Evolutionary conservation across 768 basidiomycete species (phyloP), one percentile per base, ranked within the genome.

Genomic region (Gautieria morchelliformis): DNA sequence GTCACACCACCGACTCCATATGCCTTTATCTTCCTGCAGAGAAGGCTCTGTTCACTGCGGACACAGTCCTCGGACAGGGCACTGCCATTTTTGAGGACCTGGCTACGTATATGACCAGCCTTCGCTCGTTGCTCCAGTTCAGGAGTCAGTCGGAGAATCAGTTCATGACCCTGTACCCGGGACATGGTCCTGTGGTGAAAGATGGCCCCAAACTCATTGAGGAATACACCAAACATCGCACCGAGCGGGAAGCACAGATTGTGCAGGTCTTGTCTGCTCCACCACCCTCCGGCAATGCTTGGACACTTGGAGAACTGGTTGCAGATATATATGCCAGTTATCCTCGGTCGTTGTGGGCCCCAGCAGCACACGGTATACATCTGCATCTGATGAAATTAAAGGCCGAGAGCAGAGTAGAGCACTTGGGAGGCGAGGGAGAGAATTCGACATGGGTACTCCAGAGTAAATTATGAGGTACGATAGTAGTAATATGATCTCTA

Each of bases 61-160:
- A 98, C 71, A 90, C 85, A 5, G 81, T 97, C 7, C 79, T 98
- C 32, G 95, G 95, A 0, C 83, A 93, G 61, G 93, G 93, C 8
- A 91, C 92, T 0, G 78, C 93, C 3, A 83, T 94, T 5, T 96
- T 97, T 67, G 87, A 89, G 62, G 87, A 95, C 63, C 80, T 97
- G 14, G 72, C 76, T 0, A 64, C 77, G 5, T 96, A 93, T 64
- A 69, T 94, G 20, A 59, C 71, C 5, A 85, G 83, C 58, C 76
- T 95, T 45, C 75, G 73, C 44, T 76, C 69, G 61, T 77, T 91
- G 70, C 71, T 83, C 17, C 68, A 65, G 12, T 63, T 68, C 58
- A 33, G 44, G 45, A 51, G 62, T 30, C 41, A 58, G n/a, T 61
- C 62, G 11, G 60, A 59, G 24, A 15, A 22, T 30, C 14, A 37